Evolutionary conservation across 2,329 filamentous ascomycete species (phyloP).

Genomic region (Fusarium sp.): DNA sequence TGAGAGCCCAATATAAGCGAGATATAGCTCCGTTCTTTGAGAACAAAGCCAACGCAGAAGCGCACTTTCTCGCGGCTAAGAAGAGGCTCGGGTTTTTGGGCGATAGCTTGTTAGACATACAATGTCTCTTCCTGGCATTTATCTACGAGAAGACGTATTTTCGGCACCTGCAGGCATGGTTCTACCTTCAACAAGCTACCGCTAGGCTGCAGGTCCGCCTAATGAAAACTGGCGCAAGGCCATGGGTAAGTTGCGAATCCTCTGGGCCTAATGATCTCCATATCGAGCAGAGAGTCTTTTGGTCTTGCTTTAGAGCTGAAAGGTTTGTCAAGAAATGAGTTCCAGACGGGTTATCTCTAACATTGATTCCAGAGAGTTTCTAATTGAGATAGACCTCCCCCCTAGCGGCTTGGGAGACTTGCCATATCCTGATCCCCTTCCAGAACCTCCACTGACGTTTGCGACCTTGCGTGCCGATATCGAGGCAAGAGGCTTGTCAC

Average conservation of each 20-base stretch:
- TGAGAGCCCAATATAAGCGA: not conserved
- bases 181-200: conserved; percentile 37
- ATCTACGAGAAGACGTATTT: conserved; percentile 39
- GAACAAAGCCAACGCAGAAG: conserved; percentile 15
- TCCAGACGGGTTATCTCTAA: too few species aligned
- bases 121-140: conserved; percentile 40
- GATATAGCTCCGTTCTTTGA: not conserved
- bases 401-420: conserved; percentile 30
- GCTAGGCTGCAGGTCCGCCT: conserved; percentile 17
- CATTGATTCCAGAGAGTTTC: conserved; percentile 4
- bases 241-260: not conserved
- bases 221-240: conserved; percentile 1
- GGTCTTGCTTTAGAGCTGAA: conserved; percentile 40
- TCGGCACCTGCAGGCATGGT: conserved; percentile 37
- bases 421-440: conserved; percentile 35
- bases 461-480: not conserved
- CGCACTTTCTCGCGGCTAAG: conserved; percentile 38
- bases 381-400: conserved; percentile 12
- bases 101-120: conserved; percentile 38
- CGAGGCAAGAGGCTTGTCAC: not conserved
- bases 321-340: conserved; percentile 25
- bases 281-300: conserved; percentile 38
- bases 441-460: conserved; percentile 18
- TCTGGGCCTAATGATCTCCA: conserved; percentile 11
- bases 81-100: conserved; percentile 39